These are phyloP conservation scores for Rosellinia necatrix DNA, from an alignment of 2,329 filamentous ascomycete genomes.

Conservation along the genomic window DNA sequence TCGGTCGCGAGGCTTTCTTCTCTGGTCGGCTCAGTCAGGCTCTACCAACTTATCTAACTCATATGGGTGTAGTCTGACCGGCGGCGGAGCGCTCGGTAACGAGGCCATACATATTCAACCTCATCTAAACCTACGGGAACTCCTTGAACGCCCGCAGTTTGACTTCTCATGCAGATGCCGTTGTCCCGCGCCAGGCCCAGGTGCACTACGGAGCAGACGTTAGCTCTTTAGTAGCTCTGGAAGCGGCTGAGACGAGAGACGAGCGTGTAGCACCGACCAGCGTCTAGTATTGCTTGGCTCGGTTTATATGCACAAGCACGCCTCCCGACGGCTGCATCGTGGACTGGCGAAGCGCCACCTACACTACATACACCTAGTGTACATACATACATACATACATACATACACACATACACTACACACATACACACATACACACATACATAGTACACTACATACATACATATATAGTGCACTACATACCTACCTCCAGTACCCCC, in stretches of 20 bases:
- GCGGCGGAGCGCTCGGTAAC: too few relatives aligned
- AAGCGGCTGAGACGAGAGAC: conserved; percentile 2
- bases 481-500: too few relatives aligned
- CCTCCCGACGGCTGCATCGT: conserved; percentile 1
- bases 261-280: too few relatives aligned
- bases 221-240: neutral
- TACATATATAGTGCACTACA: too few relatives aligned
- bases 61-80: too few relatives aligned
- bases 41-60: neutral
- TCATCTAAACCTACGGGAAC: too few relatives aligned
- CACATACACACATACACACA: neutral
- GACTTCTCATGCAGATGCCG: too few relatives aligned
- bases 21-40: neutral
- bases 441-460: too few relatives aligned
- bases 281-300: neutral
- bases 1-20: neutral
- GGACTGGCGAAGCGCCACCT: conserved; percentile 10
- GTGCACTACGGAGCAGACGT: too few relatives aligned
- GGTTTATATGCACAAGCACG: conserved; percentile 7
- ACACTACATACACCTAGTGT: neutral
- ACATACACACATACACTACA: too few relatives aligned
- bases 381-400: neutral
- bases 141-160: too few relatives aligned
- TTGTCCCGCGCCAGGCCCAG: too few relatives aligned
- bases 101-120: neutral